These are phyloP conservation scores for Lavandula angustifolia DNA, from an alignment of 257 asterid species.

Conservation along the genomic window DNA sequence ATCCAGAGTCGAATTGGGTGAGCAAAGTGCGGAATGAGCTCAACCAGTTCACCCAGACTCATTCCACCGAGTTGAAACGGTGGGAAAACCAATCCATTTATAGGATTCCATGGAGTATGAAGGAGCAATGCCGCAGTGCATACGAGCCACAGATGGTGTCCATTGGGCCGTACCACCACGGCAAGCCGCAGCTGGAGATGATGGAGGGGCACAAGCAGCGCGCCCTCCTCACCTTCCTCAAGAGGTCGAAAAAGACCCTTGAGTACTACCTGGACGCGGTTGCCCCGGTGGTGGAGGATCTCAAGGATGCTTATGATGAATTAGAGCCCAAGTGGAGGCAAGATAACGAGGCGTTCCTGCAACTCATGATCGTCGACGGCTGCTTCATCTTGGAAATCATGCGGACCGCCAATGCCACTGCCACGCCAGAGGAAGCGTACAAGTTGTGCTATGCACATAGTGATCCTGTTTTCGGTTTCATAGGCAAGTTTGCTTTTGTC, in stretches of 20 bases:
- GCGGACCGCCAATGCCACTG: neutral
- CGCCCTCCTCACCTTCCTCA: conserved; percentile 34
- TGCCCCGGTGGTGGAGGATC: neutral
- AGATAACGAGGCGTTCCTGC: neutral
- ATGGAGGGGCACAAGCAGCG: conserved; percentile 44
- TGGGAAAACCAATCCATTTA: conserved; percentile 40
- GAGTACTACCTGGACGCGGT: neutral
- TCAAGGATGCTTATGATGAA: conserved; percentile 2
- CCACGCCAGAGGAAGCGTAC: no score
- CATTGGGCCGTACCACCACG: conserved; percentile 46
- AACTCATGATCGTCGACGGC: conserved; percentile 11
- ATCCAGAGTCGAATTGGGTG: neutral
- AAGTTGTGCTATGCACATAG: neutral
- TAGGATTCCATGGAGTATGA: conserved; percentile 30
- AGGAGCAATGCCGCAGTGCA: conserved; percentile 18
- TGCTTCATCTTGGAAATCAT: conserved; percentile 12
- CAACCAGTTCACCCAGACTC: neutral
- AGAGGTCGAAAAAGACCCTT: conserved; percentile 22
- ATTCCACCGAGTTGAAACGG: conserved; percentile 12
- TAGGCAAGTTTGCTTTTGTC: conserved; percentile 23
- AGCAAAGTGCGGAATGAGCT: neutral
- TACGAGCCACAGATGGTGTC: conserved; percentile 41
- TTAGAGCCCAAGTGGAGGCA: neutral
- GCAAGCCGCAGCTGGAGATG: conserved; percentile 5
- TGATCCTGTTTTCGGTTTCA: conserved; percentile 35